Base-by-base conservation (phyloP, 1,139 yeast genomes). In the Lodderomyces margitis region DNA sequence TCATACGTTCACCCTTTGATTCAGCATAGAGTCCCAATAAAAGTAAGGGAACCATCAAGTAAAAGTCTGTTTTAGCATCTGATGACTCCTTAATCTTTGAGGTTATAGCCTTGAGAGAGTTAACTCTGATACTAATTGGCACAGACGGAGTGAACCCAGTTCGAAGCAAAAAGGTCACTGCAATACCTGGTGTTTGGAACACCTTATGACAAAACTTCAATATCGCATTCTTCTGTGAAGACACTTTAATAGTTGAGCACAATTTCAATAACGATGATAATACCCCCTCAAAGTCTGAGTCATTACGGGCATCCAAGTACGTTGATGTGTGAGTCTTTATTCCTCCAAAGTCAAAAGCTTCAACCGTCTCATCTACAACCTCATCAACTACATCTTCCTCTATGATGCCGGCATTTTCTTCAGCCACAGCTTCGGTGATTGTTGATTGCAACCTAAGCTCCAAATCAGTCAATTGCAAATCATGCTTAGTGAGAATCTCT, bases 381-480 rank as follows among this genome's bases (percentile, higher is more conserved):
- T 25, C 30, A 9, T 12, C 30, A 23, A 9, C n/a, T n/a, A n/a
- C n/a, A n/a, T 23, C 5, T 23, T 23, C 11, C 25, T 23, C 25
- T 6, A 23, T 9, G 11, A 23, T 10, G 4, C 58, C 51, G 16
- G 60, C 43, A 6, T 42, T 23, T 25, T 25, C 30, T 25, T 25
- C 30, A 25, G 12, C 30, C 9, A 25, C 30, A 12, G 30, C 45
- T n/a, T 48, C 41, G 4, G 53, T 52, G 44, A 83, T 65, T 1
- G 88, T 80, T 1, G 83, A 70, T 65, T 86, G 84, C 39, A 87
- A 66, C 45, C 74, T 70, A 70, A 87, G 75, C 62, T 87, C 96
- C 50, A 87, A 72, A 11, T 77, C 71, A 31, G 76, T 76, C 16
- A 83, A 50, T 25, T 70, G 64, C 34, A 79, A 50, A 20, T 66